These are phyloP conservation scores for Klebsormidium nitens DNA, from an alignment of 139 green algal genomes.

Conservation along the genomic window DNA sequence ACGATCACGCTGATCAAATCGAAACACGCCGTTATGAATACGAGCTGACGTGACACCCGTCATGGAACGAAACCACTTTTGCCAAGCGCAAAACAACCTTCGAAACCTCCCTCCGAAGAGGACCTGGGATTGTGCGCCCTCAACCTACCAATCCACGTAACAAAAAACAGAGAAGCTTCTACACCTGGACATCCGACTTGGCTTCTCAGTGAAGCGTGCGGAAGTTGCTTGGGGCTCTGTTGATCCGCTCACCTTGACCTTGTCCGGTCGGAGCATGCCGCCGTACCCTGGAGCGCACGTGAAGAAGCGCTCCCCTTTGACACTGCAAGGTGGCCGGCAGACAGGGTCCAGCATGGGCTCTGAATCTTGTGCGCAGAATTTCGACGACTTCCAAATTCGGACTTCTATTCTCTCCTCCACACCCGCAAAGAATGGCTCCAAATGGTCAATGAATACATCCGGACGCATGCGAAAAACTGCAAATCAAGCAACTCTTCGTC, in stretches of 20 bases:
- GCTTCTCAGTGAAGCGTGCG: too few species aligned
- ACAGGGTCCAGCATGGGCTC: too few species aligned
- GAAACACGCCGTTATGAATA: too few species aligned
- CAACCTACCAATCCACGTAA: not conserved
- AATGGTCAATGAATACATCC: too few species aligned
- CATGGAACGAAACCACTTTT: not conserved
- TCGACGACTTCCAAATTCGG: too few species aligned
- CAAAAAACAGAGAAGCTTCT: not conserved
- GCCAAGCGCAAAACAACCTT: not conserved
- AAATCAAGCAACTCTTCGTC: too few species aligned
- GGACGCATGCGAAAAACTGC: not conserved
- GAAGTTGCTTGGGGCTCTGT: too few species aligned
- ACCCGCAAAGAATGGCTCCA: too few species aligned
- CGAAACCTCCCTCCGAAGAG: not conserved
- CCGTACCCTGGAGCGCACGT: conserved; percentile 26
- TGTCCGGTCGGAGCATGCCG: conserved; percentile 26
- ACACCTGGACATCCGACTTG: too few species aligned
- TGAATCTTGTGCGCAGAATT: too few species aligned
- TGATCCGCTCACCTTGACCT: conserved; percentile 23
- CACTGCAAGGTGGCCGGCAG: too few species aligned
- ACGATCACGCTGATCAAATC: conserved; percentile 2
- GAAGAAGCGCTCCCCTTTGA: conserved; percentile 36
- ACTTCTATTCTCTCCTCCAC: too few species aligned
- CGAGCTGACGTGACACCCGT: not conserved
- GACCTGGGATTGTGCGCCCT: not conserved